Base-by-base conservation (phyloP, 192 early-diverging fungal species). In the Coemansia sp. region DNA sequence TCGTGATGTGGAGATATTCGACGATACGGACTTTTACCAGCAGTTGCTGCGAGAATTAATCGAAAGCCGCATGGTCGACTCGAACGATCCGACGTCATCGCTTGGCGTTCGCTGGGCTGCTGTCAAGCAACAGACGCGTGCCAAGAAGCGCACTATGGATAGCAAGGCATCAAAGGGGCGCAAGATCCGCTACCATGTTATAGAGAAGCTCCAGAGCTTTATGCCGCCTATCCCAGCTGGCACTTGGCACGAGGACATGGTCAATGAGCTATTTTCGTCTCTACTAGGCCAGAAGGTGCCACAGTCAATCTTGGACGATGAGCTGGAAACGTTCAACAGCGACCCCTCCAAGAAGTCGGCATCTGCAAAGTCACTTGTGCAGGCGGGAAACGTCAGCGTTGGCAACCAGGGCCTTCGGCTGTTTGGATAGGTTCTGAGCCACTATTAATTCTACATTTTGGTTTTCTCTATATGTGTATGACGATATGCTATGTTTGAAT, bases 1-100 rank as follows among this genome's bases (percentile, higher is more conserved):
- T 21, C 72, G 58, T 0, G 75, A 82, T 31, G 63, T 76, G 10
- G 92, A 97, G 57, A 89, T 99, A 33, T 99, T 97, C 83, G 96
- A 99, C 68, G 96, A 99, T 67, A 85, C 88, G 1, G 96, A 99
- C 76, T 99, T 94, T 73, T 99, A 99, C 75, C 90, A 93, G 66
- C 92, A 94, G 57, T 84, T 95, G 46, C 67, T 99, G 62, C 91
- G 94, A 46, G 96, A 99, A 82, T 77, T 99, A 59, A 96, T 99
- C 46, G 96, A 99, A 73, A 91, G 88, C 56, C 85, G 93, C 28
- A 95, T 95, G 93, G 87, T 89, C 9, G 92, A 95, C 62, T 90
- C 90, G 18, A 94, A 96, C 67, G 95, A 96, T 48, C 92, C 92
- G 3, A 83, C 88, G n/a, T 84, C 89, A 5, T 51, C 67, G 9